phyloP scores from a whole-genome alignment of 2,329 filamentous ascomycete species.

The Arthrinium phaeospermum region DNA sequence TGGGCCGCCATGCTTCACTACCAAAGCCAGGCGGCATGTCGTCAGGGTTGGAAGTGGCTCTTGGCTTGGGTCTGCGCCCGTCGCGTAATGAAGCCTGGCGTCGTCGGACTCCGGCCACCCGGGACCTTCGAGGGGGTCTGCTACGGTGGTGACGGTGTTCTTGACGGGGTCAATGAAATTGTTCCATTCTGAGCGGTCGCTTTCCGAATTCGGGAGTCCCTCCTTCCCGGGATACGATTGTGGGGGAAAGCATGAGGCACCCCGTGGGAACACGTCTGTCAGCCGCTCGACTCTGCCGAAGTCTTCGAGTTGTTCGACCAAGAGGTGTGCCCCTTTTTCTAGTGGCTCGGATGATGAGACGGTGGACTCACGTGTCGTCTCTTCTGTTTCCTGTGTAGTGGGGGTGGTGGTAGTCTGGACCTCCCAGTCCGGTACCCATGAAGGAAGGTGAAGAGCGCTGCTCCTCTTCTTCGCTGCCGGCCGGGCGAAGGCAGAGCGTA shows the following conservation, averaged over 20 bases:
- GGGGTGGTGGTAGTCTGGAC: background rate
- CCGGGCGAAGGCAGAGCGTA: background rate
- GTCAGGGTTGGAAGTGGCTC: no score
- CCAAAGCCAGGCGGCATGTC: background rate
- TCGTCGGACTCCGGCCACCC: background rate
- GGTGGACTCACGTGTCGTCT: background rate
- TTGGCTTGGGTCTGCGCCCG: background rate
- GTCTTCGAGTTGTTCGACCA: background rate
- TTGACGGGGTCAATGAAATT: background rate
- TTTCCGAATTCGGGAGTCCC: background rate
- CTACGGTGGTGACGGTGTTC: background rate
- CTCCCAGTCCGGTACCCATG: background rate
- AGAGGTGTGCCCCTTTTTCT: background rate
- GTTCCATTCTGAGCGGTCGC: background rate
- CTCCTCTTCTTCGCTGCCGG: background rate
- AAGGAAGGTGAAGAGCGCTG: background rate
- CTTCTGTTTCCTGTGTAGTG: background rate
- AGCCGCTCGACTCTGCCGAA: background rate
- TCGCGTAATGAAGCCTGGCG: background rate
- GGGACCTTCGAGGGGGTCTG: background rate
- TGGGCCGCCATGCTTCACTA: background rate
- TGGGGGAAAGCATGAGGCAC: no score
- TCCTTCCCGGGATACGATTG: background rate
- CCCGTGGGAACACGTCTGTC: background rate
- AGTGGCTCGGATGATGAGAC: background rate